phyloP scores from a whole-genome alignment of 331 rosid genomes.

The Rhamnella rubrinervis region DNA sequence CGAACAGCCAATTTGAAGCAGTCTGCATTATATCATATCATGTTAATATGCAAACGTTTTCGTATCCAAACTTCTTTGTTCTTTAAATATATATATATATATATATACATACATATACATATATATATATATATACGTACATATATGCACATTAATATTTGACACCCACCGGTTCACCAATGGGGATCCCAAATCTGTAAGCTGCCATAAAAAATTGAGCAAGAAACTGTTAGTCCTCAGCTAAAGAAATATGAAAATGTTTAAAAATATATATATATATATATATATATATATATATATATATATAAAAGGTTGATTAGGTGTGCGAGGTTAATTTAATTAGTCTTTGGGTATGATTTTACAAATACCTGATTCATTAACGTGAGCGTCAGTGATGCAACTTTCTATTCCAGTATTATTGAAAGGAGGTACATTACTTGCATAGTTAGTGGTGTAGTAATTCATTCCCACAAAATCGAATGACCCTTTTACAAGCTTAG shows the following conservation, averaged over 20 bases:
- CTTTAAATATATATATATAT: too few species aligned
- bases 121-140: too few species aligned
- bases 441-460: slow-evolving; percentile 28
- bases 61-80: too few species aligned
- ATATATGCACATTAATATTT: too few species aligned
- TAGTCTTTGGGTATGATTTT: background rate
- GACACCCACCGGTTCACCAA: slow-evolving; percentile 2
- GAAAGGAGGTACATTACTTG: slow-evolving; percentile 3
- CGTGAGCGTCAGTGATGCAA: slow-evolving; percentile 25
- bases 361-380: slow-evolving; percentile 6
- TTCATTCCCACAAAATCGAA: slow-evolving; percentile 34
- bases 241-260: background rate
- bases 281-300: too few species aligned
- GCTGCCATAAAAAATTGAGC: slow-evolving; percentile 10
- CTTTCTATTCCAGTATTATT: slow-evolving; percentile 11
- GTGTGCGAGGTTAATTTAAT: too few species aligned
- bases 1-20: slow-evolving; percentile 14
- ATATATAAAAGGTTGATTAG: background rate
- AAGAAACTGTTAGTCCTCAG: background rate
- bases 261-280: background rate
- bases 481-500: slow-evolving; percentile 7
- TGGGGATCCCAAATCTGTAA: slow-evolving; percentile 30
- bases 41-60: too few species aligned
- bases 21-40: slow-evolving; percentile 2
- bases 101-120: too few species aligned